Percentiles rank a stretch among this genome's conserved stretches.
phyloP scores from a whole-genome alignment of 2,329 filamentous ascomycete species.

The Golovinomyces cichoracearum region DNA sequence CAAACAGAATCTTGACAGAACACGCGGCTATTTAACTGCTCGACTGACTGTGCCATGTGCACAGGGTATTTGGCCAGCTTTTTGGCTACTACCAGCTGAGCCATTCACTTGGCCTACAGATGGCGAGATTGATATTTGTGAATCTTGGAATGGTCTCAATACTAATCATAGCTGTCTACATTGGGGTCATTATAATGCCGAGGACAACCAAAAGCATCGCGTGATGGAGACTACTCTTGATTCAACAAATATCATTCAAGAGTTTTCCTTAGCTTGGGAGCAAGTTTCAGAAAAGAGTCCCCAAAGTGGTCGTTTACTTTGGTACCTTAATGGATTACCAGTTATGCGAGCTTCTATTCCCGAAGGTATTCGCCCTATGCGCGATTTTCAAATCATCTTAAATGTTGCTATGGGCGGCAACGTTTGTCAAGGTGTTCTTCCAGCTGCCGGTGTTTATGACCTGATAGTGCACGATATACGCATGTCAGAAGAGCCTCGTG shows the following conservation, averaged over 20 bases:
- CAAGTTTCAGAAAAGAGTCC: conserved; percentile 12
- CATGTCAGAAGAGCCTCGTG: conserved; percentile 26
- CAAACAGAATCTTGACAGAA: conserved; percentile 23
- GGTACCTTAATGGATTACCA: conserved; percentile 31
- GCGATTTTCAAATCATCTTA: conserved; percentile 29
- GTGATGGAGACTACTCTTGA: conserved; percentile 24
- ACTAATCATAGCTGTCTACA: conserved; percentile 32
- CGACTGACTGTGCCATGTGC: conserved; percentile 27
- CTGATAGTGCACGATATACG: conserved; percentile 27
- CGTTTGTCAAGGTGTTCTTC: conserved; percentile 26
- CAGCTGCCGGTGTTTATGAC: conserved; percentile 28
- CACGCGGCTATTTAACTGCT: conserved; percentile 26
- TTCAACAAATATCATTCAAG: conserved; percentile 21
- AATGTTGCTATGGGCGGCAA: conserved; percentile 38
- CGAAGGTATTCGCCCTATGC: conserved; percentile 25
- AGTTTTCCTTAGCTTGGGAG: conserved; percentile 31
- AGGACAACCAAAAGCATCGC: conserved; percentile 30
- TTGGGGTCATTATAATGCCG: conserved; percentile 28
- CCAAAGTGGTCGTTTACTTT: conserved; percentile 24
- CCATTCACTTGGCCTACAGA: conserved; percentile 33
- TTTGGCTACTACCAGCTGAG: conserved; percentile 32
- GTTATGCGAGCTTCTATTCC: conserved; percentile 32
- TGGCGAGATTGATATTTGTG: conserved; percentile 33
- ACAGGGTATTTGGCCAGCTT: conserved; percentile 32
- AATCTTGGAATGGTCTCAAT: conserved; percentile 32